phyloP scores from a whole-genome alignment of 306 rosid genomes.

The Vicia faba region DNA sequence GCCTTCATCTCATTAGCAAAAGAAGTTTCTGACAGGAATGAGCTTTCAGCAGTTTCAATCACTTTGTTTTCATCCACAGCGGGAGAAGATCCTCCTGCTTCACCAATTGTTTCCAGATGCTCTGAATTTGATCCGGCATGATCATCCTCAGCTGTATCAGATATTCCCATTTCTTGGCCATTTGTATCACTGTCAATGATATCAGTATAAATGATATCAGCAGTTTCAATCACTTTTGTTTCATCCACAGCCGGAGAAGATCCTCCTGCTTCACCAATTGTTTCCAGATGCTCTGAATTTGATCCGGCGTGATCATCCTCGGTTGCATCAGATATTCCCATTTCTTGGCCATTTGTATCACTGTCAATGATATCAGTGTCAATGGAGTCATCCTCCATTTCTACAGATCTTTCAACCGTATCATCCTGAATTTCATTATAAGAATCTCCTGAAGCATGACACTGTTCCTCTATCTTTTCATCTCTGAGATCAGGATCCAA shows the following conservation, averaged over 20 bases:
- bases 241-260: slow-evolving; percentile 44
- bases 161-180: slow-evolving; percentile 20
- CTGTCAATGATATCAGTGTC: slow-evolving; percentile 28
- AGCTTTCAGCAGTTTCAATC: slow-evolving; percentile 3
- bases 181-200: slow-evolving; percentile 29
- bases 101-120: slow-evolving; percentile 37
- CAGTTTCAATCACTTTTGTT: neutral
- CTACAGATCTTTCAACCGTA: slow-evolving; percentile 32
- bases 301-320: slow-evolving; percentile 13
- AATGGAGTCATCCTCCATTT: slow-evolving; percentile 31
- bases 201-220: slow-evolving; percentile 19
- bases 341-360: slow-evolving; percentile 35
- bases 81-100: slow-evolving; percentile 44
- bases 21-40: slow-evolving; percentile 19
- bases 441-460: slow-evolving; percentile 38
- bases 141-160: neutral
- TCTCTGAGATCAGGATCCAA: slow-evolving; percentile 37
- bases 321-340: neutral
- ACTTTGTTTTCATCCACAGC: slow-evolving; percentile 5
- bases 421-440: slow-evolving; percentile 41
- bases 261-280: slow-evolving; percentile 36
- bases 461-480: slow-evolving; percentile 30
- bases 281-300: slow-evolving; percentile 38
- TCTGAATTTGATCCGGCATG: slow-evolving; percentile 35
- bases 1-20: slow-evolving; percentile 36